phyloP scores from a whole-genome alignment of 2,329 filamentous ascomycete species.

The Beauveria medogensis region DNA sequence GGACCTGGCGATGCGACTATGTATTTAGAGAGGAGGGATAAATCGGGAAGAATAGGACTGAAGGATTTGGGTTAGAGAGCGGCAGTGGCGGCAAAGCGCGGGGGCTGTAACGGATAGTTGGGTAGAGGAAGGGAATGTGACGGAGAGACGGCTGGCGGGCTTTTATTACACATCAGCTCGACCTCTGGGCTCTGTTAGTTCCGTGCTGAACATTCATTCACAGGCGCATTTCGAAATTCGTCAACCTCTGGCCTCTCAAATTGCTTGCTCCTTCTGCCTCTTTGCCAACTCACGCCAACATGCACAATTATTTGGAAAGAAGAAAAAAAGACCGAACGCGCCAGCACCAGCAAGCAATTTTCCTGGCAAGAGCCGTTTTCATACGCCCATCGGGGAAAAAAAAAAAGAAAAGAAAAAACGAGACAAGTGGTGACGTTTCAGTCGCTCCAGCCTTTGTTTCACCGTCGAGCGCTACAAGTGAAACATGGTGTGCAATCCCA shows the following conservation, averaged over 20 bases:
- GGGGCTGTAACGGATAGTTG: background rate
- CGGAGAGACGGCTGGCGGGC: no score
- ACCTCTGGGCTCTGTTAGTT: no score
- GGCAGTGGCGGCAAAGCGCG: no score
- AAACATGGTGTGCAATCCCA: background rate
- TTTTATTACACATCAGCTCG: no score
- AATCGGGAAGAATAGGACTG: background rate
- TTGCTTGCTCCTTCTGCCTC: no score
- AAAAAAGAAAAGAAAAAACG: background rate
- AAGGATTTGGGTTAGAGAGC: background rate
- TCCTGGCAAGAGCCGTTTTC: background rate
- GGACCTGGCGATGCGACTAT: no score
- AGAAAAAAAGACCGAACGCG: background rate
- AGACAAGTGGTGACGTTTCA: conserved; percentile 6
- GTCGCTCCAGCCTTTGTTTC: background rate
- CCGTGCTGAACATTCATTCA: no score
- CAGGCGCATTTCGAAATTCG: no score
- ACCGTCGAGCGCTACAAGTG: background rate
- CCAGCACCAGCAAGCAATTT: background rate
- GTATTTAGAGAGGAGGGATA: no score
- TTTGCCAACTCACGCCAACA: no score
- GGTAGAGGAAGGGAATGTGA: background rate
- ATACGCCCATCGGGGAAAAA: no score
- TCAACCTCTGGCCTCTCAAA: no score
- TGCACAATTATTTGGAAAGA: background rate